Evolutionary conservation across 2,329 filamentous ascomycete species (phyloP).

Genomic region (Ophiocordyceps camponoti-floridani): DNA sequence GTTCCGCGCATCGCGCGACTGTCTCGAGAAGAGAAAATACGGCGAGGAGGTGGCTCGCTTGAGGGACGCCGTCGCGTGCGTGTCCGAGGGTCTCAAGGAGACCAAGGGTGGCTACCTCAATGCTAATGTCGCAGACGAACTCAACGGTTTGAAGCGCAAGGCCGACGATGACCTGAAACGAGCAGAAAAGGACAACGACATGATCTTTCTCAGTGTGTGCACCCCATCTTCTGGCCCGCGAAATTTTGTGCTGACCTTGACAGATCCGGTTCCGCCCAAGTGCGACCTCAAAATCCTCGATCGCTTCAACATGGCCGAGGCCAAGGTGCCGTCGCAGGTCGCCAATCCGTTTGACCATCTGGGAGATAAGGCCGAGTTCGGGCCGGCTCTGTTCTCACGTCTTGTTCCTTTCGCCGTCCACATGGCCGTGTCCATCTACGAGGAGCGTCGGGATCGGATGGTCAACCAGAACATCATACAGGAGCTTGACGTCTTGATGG

Average conservation of each 20-base stretch:
- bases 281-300: constrained; percentile 74
- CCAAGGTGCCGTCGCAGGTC: constrained; percentile 66
- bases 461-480: constrained; percentile 78
- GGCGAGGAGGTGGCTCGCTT: constrained; percentile 87
- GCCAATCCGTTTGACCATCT: constrained; percentile 64
- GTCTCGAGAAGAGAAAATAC: constrained; percentile 82
- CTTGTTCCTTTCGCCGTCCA: constrained; percentile 93
- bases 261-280: constrained; percentile 66
- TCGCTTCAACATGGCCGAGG: constrained; percentile 71
- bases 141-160: constrained; percentile 65
- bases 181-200: constrained; percentile 89
- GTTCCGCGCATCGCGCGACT: constrained; percentile 78
- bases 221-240: too few relatives aligned
- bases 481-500: constrained; percentile 66
- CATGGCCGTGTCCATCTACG: constrained; percentile 87
- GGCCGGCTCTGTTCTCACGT: constrained; percentile 71
- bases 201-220: constrained; percentile 66
- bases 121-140: constrained; percentile 62
- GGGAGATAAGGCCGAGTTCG: constrained; percentile 64
- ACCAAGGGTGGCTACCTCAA: constrained; percentile 55
- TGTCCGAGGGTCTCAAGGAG: constrained; percentile 75
- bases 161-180: constrained; percentile 79
- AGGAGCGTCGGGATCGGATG: constrained; percentile 74
- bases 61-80: constrained; percentile 64
- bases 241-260: constrained; percentile 10